Percentiles rank a stretch among this genome's conserved stretches.
Conservation (phyloP, 2,329 filamentous ascomycete species). For the Penicillium psychrosexuale region DNA sequence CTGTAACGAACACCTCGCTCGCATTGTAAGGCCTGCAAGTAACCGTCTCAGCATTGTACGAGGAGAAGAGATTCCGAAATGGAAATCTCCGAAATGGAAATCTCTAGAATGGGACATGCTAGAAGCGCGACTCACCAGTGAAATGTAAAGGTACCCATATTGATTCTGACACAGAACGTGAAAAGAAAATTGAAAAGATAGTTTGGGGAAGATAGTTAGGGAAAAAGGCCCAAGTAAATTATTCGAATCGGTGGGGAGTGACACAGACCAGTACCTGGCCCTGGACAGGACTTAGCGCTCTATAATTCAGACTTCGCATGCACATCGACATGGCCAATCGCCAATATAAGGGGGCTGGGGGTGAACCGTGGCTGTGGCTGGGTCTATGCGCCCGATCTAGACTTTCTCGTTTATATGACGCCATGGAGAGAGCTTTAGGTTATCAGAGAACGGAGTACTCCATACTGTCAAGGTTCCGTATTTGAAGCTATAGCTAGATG, state of each 20-base stretch:
- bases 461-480: too few species aligned
- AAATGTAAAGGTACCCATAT: conserved; percentile 39
- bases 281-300: background rate
- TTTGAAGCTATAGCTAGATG: too few species aligned
- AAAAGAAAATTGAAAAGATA: background rate
- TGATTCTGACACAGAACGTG: background rate
- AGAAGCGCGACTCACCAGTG: conserved; percentile 32
- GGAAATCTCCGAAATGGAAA: background rate
- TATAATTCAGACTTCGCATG: background rate
- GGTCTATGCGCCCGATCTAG: conserved; percentile 1
- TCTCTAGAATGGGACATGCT: background rate
- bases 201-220: conserved; percentile 1
- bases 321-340: too few species aligned
- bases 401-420: background rate
- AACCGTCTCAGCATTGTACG: conserved; percentile 29
- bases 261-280: conserved; percentile 21
- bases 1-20: conserved; percentile 88
- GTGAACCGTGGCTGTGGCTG: background rate
- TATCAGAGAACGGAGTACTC: too few species aligned
- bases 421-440: too few species aligned
- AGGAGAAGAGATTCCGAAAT: background rate
- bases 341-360: background rate
- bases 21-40: conserved; percentile 72
- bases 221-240: background rate
- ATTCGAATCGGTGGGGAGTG: conserved; percentile 19